Conservation (phyloP, 1,284 basidiomycete species). For the Ganoderma leucocontextum region DNA sequence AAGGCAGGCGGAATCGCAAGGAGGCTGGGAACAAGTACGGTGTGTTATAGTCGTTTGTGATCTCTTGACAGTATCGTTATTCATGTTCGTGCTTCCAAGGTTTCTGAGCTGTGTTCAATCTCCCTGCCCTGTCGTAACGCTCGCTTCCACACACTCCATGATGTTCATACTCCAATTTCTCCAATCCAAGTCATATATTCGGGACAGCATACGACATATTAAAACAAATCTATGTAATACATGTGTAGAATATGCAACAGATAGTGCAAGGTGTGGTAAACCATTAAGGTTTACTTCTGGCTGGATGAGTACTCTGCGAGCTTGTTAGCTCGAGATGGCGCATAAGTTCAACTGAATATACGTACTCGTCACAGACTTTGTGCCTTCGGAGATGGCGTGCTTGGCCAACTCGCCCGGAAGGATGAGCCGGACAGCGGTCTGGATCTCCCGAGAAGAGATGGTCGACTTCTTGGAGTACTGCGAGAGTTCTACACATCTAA, state of each 20-base stretch:
- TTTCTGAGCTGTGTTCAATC: background rate
- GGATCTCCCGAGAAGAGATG: constrained; percentile 79
- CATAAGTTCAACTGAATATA: background rate
- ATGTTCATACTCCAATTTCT: background rate
- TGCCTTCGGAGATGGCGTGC: constrained; percentile 88
- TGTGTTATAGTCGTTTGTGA: constrained; percentile 40
- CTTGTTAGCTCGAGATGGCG: background rate
- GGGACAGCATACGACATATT: constrained; percentile 28
- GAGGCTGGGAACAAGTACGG: constrained; percentile 90
- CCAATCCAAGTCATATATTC: constrained; percentile 21
- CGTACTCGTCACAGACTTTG: constrained; percentile 57
- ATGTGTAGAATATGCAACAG: constrained; percentile 32
- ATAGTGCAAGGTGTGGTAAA: constrained; percentile 15
- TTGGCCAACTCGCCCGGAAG: constrained; percentile 81
- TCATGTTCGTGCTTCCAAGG: constrained; percentile 6
- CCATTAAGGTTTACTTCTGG: constrained; percentile 32
- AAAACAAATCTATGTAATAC: constrained; percentile 31
- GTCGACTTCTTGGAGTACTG: constrained; percentile 80
- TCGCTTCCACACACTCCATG: background rate
- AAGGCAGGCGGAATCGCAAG: constrained; percentile 81
- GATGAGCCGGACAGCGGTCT: constrained; percentile 77
- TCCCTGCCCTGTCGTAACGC: too few species aligned
- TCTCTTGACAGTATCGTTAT: background rate
- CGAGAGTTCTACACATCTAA: constrained; percentile 58
- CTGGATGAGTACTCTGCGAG: constrained; percentile 42